Base-by-base conservation (phyloP, 768 basidiomycete species). In the Amanita phalloides region DNA sequence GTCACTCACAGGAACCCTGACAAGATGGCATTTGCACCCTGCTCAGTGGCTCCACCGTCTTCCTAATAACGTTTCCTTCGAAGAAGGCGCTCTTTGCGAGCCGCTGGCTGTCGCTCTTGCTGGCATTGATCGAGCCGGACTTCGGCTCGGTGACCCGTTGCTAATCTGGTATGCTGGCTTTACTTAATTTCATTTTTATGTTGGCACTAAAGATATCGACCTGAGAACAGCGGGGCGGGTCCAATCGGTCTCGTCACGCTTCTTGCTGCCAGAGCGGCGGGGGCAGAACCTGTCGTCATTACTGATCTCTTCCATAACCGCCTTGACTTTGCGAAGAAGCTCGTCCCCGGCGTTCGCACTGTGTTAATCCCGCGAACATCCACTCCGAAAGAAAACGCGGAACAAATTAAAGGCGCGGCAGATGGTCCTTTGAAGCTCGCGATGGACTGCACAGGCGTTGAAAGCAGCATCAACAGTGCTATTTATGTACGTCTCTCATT, bases 31-130 rank as follows among this genome's bases (percentile, higher is more conserved):
- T 58, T 64, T 83, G 28, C 81, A 83, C 55, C 81, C 81, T 7
- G 80, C 79, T 3, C 76, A 79, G 55, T 84, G 77, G 82, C 71
- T 83, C 14, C 83, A 84, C 60, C 76, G 73, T 55, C 70, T 85
- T 37, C 83, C 82, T 0, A 76, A 77, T 35, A 66, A 71, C 23
- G 72, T 84, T 3, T 77, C 79, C 8, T 84, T 78, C 49, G 82
- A 84, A 54, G 83, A 84, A 60, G 83, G 83, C 10, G 71, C 83
- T 0, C 68, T 84, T 28, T 83, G 82, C 57, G 82, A 84, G 54
- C 82, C 82, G 10, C 63, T 85, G 26, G 76, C 81, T 3, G 82
- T 85, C 20, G 82, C 81, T 6, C 65, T 85, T 6, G 82, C 82
- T 1, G 82, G 82, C 23, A 77, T 85, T 28, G 82, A 84, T 49